phyloP scores from a whole-genome alignment of 441 rosid genomes.

The Biscutella auriculata region DNA sequence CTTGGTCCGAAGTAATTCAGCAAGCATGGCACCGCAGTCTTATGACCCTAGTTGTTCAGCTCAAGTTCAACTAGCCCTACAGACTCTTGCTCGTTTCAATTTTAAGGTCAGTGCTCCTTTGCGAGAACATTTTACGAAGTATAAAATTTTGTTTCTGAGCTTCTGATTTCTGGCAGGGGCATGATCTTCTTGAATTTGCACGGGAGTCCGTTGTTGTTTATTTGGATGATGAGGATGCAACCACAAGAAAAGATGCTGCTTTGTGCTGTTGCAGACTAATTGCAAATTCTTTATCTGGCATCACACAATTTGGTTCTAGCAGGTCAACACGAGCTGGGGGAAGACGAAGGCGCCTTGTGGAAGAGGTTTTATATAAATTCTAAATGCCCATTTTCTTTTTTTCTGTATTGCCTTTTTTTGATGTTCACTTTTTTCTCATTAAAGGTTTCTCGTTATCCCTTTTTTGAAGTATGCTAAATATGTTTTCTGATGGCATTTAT shows the following conservation, averaged over 20 bases:
- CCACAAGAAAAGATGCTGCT: constrained; percentile 93
- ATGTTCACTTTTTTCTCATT: not conserved
- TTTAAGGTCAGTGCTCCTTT: constrained; percentile 52
- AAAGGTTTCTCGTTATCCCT: not conserved
- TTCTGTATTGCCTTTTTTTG: constrained; percentile 1
- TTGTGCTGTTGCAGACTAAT: constrained; percentile 92
- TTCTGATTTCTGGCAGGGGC: constrained; percentile 58
- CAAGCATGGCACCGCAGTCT: constrained; percentile 47
- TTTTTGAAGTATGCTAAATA: constrained; percentile 2
- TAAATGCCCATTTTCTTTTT: not conserved
- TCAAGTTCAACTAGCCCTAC: constrained; percentile 90
- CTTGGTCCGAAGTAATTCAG: constrained; percentile 43
- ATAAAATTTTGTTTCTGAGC: constrained; percentile 19
- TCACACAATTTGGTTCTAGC: constrained; percentile 51
- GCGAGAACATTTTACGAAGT: not conserved
- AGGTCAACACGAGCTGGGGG: constrained; percentile 81
- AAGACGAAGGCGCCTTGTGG: constrained; percentile 75
- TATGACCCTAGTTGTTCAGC: constrained; percentile 66
- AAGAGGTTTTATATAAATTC: constrained; percentile 55
- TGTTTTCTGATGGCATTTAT: constrained; percentile 15
- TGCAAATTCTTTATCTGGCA: constrained; percentile 75
- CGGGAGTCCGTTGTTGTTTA: constrained; percentile 83
- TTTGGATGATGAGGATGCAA: constrained; percentile 92
- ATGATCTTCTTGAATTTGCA: constrained; percentile 95
- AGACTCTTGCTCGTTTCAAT: constrained; percentile 91